Evolutionary conservation across 2,329 filamentous ascomycete species (phyloP), one percentile per base, ranked within the genome.

Genomic region (Fusarium beomiforme): DNA sequence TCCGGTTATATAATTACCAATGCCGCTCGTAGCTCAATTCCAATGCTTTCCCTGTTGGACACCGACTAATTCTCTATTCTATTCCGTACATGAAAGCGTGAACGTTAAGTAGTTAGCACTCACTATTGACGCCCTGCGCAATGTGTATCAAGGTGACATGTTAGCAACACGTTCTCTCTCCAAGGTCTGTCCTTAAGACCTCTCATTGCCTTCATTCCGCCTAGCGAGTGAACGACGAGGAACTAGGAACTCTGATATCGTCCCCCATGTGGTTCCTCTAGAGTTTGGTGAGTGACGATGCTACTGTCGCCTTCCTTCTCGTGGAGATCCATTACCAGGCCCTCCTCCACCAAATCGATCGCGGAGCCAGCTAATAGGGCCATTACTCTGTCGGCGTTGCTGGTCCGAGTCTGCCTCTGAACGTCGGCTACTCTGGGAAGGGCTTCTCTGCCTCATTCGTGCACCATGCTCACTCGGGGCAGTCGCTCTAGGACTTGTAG

Each of bases 341-440:
- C 76, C 75, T 59, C 78, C 75, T 59, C 78, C 75, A 8, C 78
- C 70, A 36, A 86, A 84, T 41, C 79, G 80, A 44, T 82, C 82
- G 49, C 84, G 81, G 23, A 86, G 71, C 85, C 85, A 86, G 62
- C 79, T 78, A 2, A 85, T 70, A 34, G 83, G 80, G 5, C 82
- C 80, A 41, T 78, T 77, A n/a, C 79, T 77, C 33, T 72, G 70
- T 31, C 77, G 75, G 26, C 42, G 33, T n/a, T 78, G 76, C 21
- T 79, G 75, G 7, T 78, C 77, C 34, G 79, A 78, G 17, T 78
- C 76, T 13, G 61, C 65, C 13, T 59, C 74, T 24, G 72, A 77
- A 21, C 70, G 76, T 29, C 80, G 80, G 44, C 76, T 81, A 62
- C 76, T 78, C 50, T 81, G 74, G 0, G 82, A 82, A 10, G 82